Evolutionary conservation across 208 protist genomes (phyloP), one percentile per base, ranked within the genome.

Genomic region (Leishmania tropica): DNA sequence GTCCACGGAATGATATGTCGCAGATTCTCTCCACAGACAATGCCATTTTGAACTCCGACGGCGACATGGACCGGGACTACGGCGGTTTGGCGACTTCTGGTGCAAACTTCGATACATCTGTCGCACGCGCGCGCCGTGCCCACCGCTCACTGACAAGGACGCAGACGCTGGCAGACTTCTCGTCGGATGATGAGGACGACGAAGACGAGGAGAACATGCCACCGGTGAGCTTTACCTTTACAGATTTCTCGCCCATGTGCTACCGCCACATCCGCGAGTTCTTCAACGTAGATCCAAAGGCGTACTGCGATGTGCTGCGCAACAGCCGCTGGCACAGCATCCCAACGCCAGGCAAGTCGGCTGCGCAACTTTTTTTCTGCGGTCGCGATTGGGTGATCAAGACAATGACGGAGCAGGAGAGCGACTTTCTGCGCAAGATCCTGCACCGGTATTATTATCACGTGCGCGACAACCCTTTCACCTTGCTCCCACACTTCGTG

Each of bases 301-400:
- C 85, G 37, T 98, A 94, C 84, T 89, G 91, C 70, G 83, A 97
- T 28, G 90, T 96, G 47, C 83, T 97, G 68, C 81, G 87, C 74
- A 84, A 87, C 73, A 96, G 92, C 60, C 83, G 85, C 62, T 98
- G 96, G 93, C 92, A 94, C 76, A 98, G 95, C 85, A 94, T 96
- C 60, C 94, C 93, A 5, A 97, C 95, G 0, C 94, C 96, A 0
- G 96, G 95, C 72, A 98, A 98, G 87, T 97, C 94, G 3, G 89
- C 89, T 21, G 92, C 96, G 11, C 93, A 95, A 60, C 88, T 99
- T 15, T 99, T 97, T 82, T 99, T 98, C 85, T 98, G 95, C 67
- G 95, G 93, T 17, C 90, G 92, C 15, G 88, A 97, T 85, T 99
- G 93, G 91, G 93, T 99, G 48, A 95, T 99, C 78, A 99, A 99